These are phyloP conservation scores for Singerocomus rubriflavus DNA, from an alignment of 1,284 basidiomycete species.

Conservation along the genomic window DNA sequence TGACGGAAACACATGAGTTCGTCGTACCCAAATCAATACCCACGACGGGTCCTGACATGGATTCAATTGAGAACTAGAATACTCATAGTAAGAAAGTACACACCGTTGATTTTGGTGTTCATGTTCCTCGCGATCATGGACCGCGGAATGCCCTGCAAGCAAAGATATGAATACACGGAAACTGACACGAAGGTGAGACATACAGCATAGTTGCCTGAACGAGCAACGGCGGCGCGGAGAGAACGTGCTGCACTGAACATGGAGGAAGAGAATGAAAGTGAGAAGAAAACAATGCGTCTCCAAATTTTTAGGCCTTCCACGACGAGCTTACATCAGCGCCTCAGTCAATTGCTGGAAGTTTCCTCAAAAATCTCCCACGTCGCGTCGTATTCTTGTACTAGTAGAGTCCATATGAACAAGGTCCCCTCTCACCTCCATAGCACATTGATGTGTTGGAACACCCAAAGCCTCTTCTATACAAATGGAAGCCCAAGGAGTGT, in stretches of 20 bases:
- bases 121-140: conserved; percentile 74
- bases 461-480: too few relatives aligned
- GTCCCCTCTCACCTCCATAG: too few relatives aligned
- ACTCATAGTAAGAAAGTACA: conserved; percentile 19
- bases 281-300: conserved; percentile 29
- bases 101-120: conserved; percentile 80
- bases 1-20: conserved; percentile 92
- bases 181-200: conserved; percentile 24
- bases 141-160: conserved; percentile 57
- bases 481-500: too few relatives aligned
- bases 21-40: conserved; percentile 87
- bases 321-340: conserved; percentile 38
- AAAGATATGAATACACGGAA: conserved; percentile 1
- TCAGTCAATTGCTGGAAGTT: conserved; percentile 14
- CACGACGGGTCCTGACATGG: conserved; percentile 64
- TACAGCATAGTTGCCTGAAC: conserved; percentile 66
- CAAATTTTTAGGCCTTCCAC: conserved; percentile 39
- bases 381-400: background rate
- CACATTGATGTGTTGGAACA: too few relatives aligned
- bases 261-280: conserved; percentile 42
- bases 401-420: too few relatives aligned
- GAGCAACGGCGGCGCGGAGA: conserved; percentile 52
- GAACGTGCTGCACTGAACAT: conserved; percentile 67
- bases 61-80: background rate
- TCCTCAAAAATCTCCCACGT: conserved; percentile 17